Base-by-base conservation (phyloP, 305 asterid species). In the Rubia tinctorum region DNA sequence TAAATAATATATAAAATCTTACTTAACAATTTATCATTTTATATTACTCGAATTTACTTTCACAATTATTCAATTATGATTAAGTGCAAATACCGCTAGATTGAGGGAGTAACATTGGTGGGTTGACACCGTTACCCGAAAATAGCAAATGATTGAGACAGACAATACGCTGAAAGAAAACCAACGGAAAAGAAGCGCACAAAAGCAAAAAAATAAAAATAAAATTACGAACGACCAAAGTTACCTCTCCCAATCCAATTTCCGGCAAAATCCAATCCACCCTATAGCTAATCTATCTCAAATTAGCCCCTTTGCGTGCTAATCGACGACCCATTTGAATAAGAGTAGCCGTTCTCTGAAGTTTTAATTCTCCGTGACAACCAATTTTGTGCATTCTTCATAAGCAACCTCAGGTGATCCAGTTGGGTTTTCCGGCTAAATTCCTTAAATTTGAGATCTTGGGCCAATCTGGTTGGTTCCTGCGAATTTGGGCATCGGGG, bases 401-500 rank as follows among this genome's bases (percentile, higher is more conserved):
- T n/a, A 49, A 68, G 27, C 25, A 42, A 34, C 53, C 80, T 47
- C 64, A 13, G 56, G 37, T 43, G 77, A 72, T 73, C 74, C 73
- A 72, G 30, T 44, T 34, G 53, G 39, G 0, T 69, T 61, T 53
- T 22, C 53, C 71, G 71, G 25, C 23, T n/a, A 14, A 66, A 40
- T 42, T 34, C 7, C 40, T 15, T 10, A 71, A 42, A 47, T 59
- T 71, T 60, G 40, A 63, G 55, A 59, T 72, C 72, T 73, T 73
- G 55, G 53, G 49, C 44, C 71, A 34, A 75, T 75, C 74, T 59
- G 17, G 27, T 71, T 71, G 71, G 34, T 66, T 75, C 59, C 47
- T 66, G 65, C 49, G 44, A 42, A 40, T 75, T 66, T 10, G 8
- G 55, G 82, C 76, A 74, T 78, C 75, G 56, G 71, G 59, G 73